Evolutionary conservation across 2,329 filamentous ascomycete species (phyloP), one percentile per base, ranked within the genome.

Genomic region (Cladosporium sp.): DNA sequence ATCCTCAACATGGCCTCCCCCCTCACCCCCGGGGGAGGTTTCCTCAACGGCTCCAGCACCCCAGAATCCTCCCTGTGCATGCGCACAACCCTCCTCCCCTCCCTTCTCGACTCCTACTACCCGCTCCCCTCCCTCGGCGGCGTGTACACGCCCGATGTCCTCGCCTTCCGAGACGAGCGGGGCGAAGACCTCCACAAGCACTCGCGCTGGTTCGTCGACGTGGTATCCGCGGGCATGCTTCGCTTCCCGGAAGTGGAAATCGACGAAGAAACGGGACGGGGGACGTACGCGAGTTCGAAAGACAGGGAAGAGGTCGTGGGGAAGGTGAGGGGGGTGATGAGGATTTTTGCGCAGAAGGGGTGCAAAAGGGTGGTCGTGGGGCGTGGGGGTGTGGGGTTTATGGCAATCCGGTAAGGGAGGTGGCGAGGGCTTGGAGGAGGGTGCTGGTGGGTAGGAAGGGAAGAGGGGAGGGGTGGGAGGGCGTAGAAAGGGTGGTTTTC

Each of bases 321-420:
- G 4, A 83, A 83, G 64, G 82, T 84, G 73, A 68, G 69, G 22
- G 72, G 69, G 3, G 79, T 82, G 1, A 60, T 84, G 62, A 68
- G 78, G 1, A 72, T 83, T 3, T 68, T 71, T 3, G 60, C 67
- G 4, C 59, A 65, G 0, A 72, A 71, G 51, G 73, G 74, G 0
- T 68, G 69, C 3, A 68, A 62, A 19, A 73, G 67, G 50, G 56
- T 83, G 0, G 77, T 84, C 0, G 67, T 84, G 0, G 82, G 0
- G 80, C 81, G 0, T 84, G 80, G 79, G 81, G 82, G 0, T 83
- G 80, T 54, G 81, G 81, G 2, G 80, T 79, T 0, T 82, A 83
- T 51, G 80, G 79, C 0, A 84, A 84, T 51, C 81, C 80, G 0
- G 73, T 80, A 0, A 64, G 63, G 0, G 79, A 83, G 62, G n/a